Percentiles rank a stretch among this genome's conserved stretches.
Evolutionary conservation across 139 green algal genomes (phyloP).

Genomic region (Coelastrella sp.): DNA sequence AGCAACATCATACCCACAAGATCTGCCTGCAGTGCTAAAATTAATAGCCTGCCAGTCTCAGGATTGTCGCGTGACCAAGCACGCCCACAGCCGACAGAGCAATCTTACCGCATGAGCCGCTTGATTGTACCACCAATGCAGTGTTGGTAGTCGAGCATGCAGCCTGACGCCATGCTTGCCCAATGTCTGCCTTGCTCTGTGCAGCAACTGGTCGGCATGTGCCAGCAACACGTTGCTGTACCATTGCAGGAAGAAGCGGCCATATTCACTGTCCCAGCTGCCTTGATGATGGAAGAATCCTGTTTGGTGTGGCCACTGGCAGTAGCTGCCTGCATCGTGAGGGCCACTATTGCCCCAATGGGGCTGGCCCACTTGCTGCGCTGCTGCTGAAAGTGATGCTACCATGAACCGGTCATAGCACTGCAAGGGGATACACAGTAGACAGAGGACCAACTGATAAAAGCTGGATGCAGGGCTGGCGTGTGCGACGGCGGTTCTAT

Average conservation of each 20-base stretch:
- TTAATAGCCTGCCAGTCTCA: no score
- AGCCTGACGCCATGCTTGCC: constrained; percentile 50
- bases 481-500: no score
- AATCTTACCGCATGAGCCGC: constrained; percentile 55
- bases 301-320: constrained; percentile 62
- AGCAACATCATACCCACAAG: no score
- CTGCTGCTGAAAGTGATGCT: constrained; percentile 56
- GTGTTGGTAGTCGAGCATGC: constrained; percentile 50
- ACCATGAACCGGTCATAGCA: constrained; percentile 80
- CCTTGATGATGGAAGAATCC: constrained; percentile 75
- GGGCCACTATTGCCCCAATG: constrained; percentile 71
- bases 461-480: not conserved
- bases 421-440: constrained; percentile 47
- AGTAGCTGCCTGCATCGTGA: constrained; percentile 73
- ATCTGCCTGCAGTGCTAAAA: no score
- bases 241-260: constrained; percentile 75
- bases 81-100: not conserved
- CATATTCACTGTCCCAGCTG: constrained; percentile 66
- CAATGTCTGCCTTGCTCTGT: constrained; percentile 42
- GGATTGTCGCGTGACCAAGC: not conserved
- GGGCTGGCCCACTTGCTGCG: constrained; percentile 64
- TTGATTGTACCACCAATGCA: constrained; percentile 72
- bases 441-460: not conserved
- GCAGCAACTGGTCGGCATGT: constrained; percentile 64
- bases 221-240: constrained; percentile 62